Conservation (phyloP, 768 basidiomycete species). For the Calvatia gigantea region DNA sequence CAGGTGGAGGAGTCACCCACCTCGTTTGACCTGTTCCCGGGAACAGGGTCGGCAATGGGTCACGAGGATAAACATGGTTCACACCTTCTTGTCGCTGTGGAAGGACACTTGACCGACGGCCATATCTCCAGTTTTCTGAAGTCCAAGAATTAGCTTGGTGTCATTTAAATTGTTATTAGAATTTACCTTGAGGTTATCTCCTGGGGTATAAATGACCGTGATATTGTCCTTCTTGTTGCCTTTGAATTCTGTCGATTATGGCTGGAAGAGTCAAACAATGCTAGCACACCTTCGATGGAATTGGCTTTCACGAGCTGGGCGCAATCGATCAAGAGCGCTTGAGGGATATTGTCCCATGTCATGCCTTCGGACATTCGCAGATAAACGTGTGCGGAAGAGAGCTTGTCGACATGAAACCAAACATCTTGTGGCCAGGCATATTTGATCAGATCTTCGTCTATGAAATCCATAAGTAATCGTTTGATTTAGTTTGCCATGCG, state of each 20-base stretch:
- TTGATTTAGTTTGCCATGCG: slow-evolving; percentile 7
- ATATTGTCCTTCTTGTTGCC: slow-evolving; percentile 96
- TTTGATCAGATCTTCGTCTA: slow-evolving; percentile 94
- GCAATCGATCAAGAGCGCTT: slow-evolving; percentile 74
- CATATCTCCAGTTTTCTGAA: slow-evolving; percentile 96
- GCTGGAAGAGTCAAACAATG: background rate
- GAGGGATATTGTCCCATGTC: slow-evolving; percentile 86
- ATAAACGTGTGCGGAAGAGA: slow-evolving; percentile 96
- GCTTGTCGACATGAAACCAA: slow-evolving; percentile 98
- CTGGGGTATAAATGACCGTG: slow-evolving; percentile 92
- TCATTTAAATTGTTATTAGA: background rate
- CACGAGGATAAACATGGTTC: slow-evolving; percentile 13
- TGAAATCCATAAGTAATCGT: slow-evolving; percentile 18
- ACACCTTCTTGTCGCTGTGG: slow-evolving; percentile 82
- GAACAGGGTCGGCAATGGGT: background rate
- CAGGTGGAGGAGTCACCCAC: slow-evolving; percentile 31
- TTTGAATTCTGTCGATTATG: slow-evolving; percentile 25
- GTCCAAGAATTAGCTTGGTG: background rate
- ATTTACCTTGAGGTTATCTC: slow-evolving; percentile 83
- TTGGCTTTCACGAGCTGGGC: slow-evolving; percentile 98
- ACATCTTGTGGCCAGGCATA: slow-evolving; percentile 88
- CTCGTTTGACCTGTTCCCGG: slow-evolving; percentile 66
- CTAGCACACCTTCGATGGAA: slow-evolving; percentile 79
- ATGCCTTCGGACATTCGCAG: slow-evolving; percentile 83
- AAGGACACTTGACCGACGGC: slow-evolving; percentile 96